A percentile compares a stretch with the other conserved stretches of the same genome.
phyloP scores from a whole-genome alignment of 176 grass and related monocot species.

The Secale cereale region DNA sequence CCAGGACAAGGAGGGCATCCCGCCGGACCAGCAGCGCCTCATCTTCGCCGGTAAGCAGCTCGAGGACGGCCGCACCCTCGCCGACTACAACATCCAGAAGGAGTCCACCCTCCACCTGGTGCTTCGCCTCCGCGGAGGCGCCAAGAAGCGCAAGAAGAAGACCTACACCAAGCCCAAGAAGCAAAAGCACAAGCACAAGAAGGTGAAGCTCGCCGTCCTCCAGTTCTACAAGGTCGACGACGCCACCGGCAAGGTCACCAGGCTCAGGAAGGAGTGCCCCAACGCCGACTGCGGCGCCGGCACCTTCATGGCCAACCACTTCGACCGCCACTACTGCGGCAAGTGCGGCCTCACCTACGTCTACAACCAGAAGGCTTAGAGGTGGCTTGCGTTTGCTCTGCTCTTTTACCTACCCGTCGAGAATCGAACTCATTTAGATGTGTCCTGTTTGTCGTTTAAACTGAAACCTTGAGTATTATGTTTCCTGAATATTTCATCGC shows the following conservation, averaged over 20 bases:
- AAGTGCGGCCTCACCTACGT: constrained; percentile 88
- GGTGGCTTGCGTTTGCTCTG: background rate
- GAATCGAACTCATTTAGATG: constrained; percentile 11
- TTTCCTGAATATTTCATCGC: constrained; percentile 32
- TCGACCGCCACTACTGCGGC: constrained; percentile 86
- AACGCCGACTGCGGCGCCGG: constrained; percentile 73
- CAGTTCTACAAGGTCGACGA: constrained; percentile 86
- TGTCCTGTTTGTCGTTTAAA: background rate
- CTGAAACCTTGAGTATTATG: constrained; percentile 18
- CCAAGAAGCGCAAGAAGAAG: constrained; percentile 94
- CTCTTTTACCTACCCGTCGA: constrained; percentile 10
- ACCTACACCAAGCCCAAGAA: constrained; percentile 87
- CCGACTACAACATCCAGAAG: constrained; percentile 97
- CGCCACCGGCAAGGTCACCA: constrained; percentile 65
- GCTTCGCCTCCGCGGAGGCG: constrained; percentile 69
- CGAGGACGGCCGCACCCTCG: constrained; percentile 76
- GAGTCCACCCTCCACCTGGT: constrained; percentile 76
- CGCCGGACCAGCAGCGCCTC: constrained; percentile 83
- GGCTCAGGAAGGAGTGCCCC: constrained; percentile 79
- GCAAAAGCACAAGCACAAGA: constrained; percentile 81
- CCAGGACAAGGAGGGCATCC: constrained; percentile 90
- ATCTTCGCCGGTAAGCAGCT: constrained; percentile 91
- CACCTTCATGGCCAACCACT: constrained; percentile 83
- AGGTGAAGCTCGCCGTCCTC: constrained; percentile 75
- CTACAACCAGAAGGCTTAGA: constrained; percentile 70